Percentiles rank a stretch among this genome's conserved stretches.
phyloP scores from a whole-genome alignment of 176 grass and related monocot genomes.

The Oryza longistaminata region DNA sequence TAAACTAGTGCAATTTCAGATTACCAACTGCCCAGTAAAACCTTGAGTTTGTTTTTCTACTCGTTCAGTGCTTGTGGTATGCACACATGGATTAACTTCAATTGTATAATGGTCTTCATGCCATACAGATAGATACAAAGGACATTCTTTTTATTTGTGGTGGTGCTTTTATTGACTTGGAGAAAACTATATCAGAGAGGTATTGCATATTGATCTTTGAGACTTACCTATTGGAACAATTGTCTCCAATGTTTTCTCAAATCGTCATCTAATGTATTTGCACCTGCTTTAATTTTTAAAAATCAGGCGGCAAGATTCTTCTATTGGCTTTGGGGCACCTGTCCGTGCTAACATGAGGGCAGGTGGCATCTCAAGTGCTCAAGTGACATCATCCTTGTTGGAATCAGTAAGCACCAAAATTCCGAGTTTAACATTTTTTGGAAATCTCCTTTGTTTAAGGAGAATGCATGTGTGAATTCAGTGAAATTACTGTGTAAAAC shows the following conservation, averaged over 20 bases:
- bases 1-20: neutral
- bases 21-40: constrained; percentile 23
- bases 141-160: constrained; percentile 99
- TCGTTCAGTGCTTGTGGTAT: constrained; percentile 6
- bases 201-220: neutral
- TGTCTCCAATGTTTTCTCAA: constrained; percentile 23
- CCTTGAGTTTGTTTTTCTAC: constrained; percentile 25
- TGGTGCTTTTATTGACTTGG: constrained; percentile 87
- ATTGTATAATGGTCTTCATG: constrained; percentile 32
- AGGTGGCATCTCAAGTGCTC: constrained; percentile 74
- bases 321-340: constrained; percentile 93
- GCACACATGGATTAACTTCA: constrained; percentile 10
- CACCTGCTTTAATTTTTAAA: neutral
- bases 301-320: constrained; percentile 84
- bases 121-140: constrained; percentile 92
- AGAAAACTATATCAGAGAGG: constrained; percentile 99
- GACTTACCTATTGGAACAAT: neutral
- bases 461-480: neutral
- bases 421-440: neutral
- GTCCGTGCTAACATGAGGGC: constrained; percentile 83
- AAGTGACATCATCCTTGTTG: constrained; percentile 85
- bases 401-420: constrained; percentile 69
- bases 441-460: constrained; percentile 18
- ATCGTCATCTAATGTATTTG: constrained; percentile 29
- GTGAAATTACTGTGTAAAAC: constrained; percentile 23